Conservation (phyloP, 2,329 filamentous ascomycete genomes). For the Aureobasidium melanogenum region DNA sequence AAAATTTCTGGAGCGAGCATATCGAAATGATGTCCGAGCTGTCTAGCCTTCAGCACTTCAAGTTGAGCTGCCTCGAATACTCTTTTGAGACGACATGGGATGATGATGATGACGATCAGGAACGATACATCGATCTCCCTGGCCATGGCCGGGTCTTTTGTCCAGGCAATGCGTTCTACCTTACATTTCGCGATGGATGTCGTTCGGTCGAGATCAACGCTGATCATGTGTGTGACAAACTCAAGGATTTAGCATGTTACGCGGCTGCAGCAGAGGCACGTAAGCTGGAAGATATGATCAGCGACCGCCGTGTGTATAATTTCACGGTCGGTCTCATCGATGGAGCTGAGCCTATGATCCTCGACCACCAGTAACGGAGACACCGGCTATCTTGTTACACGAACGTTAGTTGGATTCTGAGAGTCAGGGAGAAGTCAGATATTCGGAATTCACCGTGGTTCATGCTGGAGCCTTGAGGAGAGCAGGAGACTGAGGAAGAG, state of each 20-base stretch:
- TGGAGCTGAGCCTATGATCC: no score
- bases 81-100: no score
- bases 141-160: background rate
- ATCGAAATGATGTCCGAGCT: background rate
- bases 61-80: background rate
- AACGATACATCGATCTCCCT: background rate
- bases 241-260: background rate
- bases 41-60: background rate
- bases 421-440: no score
- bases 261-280: background rate
- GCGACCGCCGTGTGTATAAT: background rate
- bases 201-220: background rate
- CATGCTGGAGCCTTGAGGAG: no score
- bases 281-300: background rate
- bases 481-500: no score
- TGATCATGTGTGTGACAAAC: background rate
- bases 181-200: background rate
- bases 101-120: background rate
- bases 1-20: background rate
- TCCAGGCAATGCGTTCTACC: background rate
- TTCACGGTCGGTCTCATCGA: background rate
- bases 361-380: no score
- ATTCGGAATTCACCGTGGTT: no score
- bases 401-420: no score
- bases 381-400: no score